Evolutionary conservation across 2,329 filamentous ascomycete genomes (phyloP).

Genomic region (Scedosporium dehoogii): DNA sequence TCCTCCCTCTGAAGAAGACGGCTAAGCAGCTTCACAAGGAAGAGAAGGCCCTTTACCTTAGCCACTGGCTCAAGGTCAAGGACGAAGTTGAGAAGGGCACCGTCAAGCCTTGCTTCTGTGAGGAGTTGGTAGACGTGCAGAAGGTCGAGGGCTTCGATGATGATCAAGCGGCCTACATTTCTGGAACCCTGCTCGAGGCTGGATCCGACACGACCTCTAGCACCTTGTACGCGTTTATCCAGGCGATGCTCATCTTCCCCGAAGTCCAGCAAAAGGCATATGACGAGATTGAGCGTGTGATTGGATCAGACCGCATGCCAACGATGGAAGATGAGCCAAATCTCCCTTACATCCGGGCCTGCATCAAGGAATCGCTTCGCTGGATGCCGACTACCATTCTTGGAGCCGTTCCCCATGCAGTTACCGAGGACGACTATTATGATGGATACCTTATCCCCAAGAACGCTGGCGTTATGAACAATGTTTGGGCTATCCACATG

Average conservation of each 20-base stretch:
- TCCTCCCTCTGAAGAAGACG: constrained; percentile 14
- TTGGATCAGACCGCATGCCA: constrained; percentile 31
- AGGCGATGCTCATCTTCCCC: constrained; percentile 34
- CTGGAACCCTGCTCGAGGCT: constrained; percentile 12
- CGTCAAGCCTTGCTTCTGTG: constrained; percentile 13
- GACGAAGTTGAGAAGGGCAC: constrained; percentile 9
- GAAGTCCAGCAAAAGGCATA: constrained; percentile 30
- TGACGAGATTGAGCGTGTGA: constrained; percentile 29
- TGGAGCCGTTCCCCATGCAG: constrained; percentile 25
- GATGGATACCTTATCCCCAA: constrained; percentile 32
- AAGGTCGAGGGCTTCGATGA: constrained; percentile 12
- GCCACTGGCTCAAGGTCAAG: constrained; percentile 12
- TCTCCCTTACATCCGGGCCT: constrained; percentile 34
- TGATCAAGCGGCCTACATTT: constrained; percentile 12
- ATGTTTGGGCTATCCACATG: constrained; percentile 34
- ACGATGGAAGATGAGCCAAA: constrained; percentile 28
- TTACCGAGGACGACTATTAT: constrained; percentile 24
- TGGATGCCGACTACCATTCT: constrained; percentile 32
- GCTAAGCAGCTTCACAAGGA: constrained; percentile 23
- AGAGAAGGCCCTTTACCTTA: constrained; percentile 10
- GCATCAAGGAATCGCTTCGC: constrained; percentile 33
- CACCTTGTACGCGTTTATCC: constrained; percentile 28
- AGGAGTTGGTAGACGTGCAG: constrained; percentile 11
- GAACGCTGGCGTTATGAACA: constrained; percentile 28
- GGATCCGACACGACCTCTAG: constrained; percentile 15